Evolutionary conservation across 1,139 yeast species (phyloP), one percentile per base, ranked within the genome.

Genomic region (Hansenula lynferdii): DNA sequence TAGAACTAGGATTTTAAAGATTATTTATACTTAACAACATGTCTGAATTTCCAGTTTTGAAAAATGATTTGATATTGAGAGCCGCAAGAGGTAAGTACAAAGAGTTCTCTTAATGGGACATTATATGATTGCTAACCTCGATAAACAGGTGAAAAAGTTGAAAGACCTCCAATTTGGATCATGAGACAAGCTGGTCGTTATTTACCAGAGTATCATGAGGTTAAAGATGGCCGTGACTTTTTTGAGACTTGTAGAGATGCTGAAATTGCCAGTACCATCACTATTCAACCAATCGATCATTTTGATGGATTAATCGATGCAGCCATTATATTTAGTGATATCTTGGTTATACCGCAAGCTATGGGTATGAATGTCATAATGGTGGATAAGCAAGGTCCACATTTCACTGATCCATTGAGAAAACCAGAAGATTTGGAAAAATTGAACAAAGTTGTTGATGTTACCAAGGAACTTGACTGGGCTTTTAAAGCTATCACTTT

Each of bases 121-220:
- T 5, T 22, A 18, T 18, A 23, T 8, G 20, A 21, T 29, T 26
- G 35, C 37, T 29, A 55, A 47, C 38, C 2, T 28, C 16, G 52
- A 42, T 21, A 27, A 21, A 21, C 11, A 44, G 48, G 83, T 37
- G 96, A 90, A 58, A 68, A 68, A 50, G 97, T 92, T 35, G 98
- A 92, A 64, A 79, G 98, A 60, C 97, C 98, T 1, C 98, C 98
- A 20, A 80, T 92, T 44, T 92, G 98, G 98, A 85, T 92, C 52
- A 92, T 92, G 98, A 61, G 72, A 43, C 72, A 67, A 47, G 72
- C 72, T 29, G 72, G 72, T 17, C 60, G 70, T 41, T 86, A 85
- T 54, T 68, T 85, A 44, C 95, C 95, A 23, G 97, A 92, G 61
- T 92, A 92, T 61, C 96, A 90, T 59, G 75, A 79, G 58, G 97